Conservation (phyloP, 2,329 filamentous ascomycete genomes). For the Alternaria metachromatica region DNA sequence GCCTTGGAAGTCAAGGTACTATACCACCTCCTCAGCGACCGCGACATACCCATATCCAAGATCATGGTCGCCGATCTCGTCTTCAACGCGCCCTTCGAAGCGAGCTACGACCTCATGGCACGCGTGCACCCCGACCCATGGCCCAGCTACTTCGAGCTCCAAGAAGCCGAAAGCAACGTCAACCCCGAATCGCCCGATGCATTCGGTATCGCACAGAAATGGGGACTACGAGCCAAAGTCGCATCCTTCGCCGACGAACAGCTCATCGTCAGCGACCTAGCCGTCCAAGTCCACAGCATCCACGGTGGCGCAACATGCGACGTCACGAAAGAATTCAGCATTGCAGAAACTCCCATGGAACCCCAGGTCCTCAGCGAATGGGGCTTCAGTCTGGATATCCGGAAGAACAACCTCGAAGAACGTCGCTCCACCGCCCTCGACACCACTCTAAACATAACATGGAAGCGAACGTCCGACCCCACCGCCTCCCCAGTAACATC, state of each 20-base stretch:
- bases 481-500: conserved; percentile 50
- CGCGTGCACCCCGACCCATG: conserved; percentile 78
- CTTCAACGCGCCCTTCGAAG: conserved; percentile 85
- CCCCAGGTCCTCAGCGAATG: conserved; percentile 75
- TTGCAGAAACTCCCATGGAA: conserved; percentile 54
- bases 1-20: conserved; percentile 74
- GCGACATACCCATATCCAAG: conserved; percentile 81
- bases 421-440: conserved; percentile 77
- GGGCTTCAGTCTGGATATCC: conserved; percentile 74
- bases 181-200: conserved; percentile 46
- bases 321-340: conserved; percentile 40
- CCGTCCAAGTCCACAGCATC: conserved; percentile 66
- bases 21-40: conserved; percentile 81
- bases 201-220: conserved; percentile 77
- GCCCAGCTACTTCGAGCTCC: conserved; percentile 82
- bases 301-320: conserved; percentile 68
- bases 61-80: conserved; percentile 71
- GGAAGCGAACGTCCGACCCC: conserved; percentile 65
- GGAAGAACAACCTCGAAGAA: conserved; percentile 82
- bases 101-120: conserved; percentile 86
- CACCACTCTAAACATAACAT: conserved; percentile 75
- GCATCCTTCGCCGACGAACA: conserved; percentile 77
- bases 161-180: conserved; percentile 49
- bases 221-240: conserved; percentile 74
- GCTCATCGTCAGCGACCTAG: conserved; percentile 68